A percentile compares a stretch with the other conserved stretches of the same genome.
These are phyloP conservation scores for Mycena latifolia DNA, from an alignment of 768 basidiomycete genomes.

Conservation along the genomic window DNA sequence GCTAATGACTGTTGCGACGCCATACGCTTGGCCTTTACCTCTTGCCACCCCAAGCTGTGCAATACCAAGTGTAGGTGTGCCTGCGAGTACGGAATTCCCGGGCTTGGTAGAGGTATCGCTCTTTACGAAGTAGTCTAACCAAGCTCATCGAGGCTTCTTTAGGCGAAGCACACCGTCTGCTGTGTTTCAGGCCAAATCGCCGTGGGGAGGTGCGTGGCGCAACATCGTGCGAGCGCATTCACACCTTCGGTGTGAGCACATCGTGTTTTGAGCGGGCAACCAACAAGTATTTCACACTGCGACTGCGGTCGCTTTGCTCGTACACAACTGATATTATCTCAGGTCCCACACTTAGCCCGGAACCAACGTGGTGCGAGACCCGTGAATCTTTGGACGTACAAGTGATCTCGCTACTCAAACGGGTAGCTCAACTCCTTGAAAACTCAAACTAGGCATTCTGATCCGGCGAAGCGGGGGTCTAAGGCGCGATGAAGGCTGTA, in stretches of 20 bases:
- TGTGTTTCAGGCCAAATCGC: neutral
- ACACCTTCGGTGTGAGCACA: slow-evolving; percentile 9
- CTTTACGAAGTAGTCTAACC: slow-evolving; percentile 9
- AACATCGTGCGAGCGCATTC: neutral
- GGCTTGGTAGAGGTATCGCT: neutral
- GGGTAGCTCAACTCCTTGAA: slow-evolving; percentile 7
- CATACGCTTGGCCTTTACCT: slow-evolving; percentile 1
- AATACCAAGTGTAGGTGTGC: slow-evolving; percentile 7
- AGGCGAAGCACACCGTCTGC: neutral
- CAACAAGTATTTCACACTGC: slow-evolving; percentile 1
- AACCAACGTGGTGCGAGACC: neutral
- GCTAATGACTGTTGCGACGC: neutral
- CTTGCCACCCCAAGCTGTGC: neutral
- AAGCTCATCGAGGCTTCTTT: slow-evolving; percentile 10
- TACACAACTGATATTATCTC: neutral
- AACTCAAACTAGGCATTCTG: slow-evolving; percentile 7
- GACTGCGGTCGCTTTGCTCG: neutral
- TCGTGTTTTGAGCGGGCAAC: neutral
- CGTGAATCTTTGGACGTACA: neutral
- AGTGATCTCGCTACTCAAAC: neutral
- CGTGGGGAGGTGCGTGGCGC: neutral
- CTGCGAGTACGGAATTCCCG: slow-evolving; percentile 1
- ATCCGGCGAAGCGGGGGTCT: neutral
- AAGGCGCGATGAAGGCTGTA: slow-evolving; percentile 6
- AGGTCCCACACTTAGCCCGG: neutral